Evolutionary conservation across 2,329 filamentous ascomycete species (phyloP), one percentile per base, ranked within the genome.

Genomic region (Fusarium zealandicum): DNA sequence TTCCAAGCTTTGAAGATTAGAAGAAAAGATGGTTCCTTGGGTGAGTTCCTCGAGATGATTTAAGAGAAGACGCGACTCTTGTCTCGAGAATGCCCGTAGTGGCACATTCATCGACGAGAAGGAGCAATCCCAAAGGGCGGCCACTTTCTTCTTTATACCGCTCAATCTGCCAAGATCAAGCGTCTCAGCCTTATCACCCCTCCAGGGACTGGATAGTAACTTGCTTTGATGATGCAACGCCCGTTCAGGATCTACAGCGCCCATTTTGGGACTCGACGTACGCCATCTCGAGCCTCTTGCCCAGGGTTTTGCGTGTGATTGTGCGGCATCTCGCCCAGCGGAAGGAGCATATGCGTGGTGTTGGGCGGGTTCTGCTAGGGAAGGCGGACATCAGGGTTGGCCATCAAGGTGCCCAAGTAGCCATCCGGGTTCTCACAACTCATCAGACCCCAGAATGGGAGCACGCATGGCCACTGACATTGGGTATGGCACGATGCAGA

Each of bases 341-440:
- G 9, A 25, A 25, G 8, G 22, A 6, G 22, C 32, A 52, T 39
- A 46, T 35, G 37, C 35, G 55, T 50, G 51, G 47, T 53, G 45
- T 54, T 49, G 35, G 53, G 13, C 11, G 13, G 27, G 33, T 37
- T 33, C 37, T 47, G 50, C 31, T 22, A 20, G 18, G 46, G 4
- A 30, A 16, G 12, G 38, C 47, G 63, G 63, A 58, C 65, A 68
- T 67, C 65, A 65, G 44, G 65, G 65, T 68, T 67, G 56, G 11
- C 65, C 65, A 68, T 68, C 65, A 64, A 57, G 65, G 65, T 65
- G 35, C 61, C 33, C 52, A 20, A 1, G 13, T 60, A 51, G 43
- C 63, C 67, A 68, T 68, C 65, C 57, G 47, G 65, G 65, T 68
- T 67, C 65, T 66, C 62, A 54, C 43, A 33, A 28, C 43, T 37